phyloP scores from a whole-genome alignment of 2,329 filamentous ascomycete genomes.

The Rutstroemia sp. region DNA sequence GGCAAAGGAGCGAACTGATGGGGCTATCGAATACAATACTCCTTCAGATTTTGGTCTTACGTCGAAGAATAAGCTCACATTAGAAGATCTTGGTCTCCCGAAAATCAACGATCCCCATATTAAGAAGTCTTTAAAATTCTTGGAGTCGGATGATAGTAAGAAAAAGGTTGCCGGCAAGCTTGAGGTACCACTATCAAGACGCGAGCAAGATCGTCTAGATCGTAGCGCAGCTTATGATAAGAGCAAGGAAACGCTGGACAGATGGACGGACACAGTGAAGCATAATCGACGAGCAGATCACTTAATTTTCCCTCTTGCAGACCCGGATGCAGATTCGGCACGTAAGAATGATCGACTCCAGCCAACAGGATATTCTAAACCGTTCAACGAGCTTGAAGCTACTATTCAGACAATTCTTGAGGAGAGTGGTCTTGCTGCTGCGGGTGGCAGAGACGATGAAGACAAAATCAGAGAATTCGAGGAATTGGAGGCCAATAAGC shows the following conservation, averaged over 20 bases:
- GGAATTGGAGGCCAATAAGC: constrained; percentile 61
- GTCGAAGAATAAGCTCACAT: constrained; percentile 43
- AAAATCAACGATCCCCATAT: constrained; percentile 66
- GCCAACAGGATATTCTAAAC: constrained; percentile 54
- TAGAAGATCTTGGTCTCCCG: constrained; percentile 66
- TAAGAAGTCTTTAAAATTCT: constrained; percentile 71
- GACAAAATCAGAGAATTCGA: constrained; percentile 62
- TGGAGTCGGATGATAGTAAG: constrained; percentile 52
- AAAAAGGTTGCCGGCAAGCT: constrained; percentile 53
- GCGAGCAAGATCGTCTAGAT: constrained; percentile 80
- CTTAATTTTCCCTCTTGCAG: constrained; percentile 77
- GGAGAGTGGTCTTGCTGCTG: constrained; percentile 67
- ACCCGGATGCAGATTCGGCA: constrained; percentile 54
- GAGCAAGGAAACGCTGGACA: constrained; percentile 81
- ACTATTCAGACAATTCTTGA: constrained; percentile 85
- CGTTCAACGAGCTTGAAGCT: constrained; percentile 74
- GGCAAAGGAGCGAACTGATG: constrained; percentile 30
- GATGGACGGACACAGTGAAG: constrained; percentile 95
- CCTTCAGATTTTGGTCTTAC: constrained; percentile 52
- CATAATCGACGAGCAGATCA: constrained; percentile 88
- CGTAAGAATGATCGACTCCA: constrained; percentile 55
- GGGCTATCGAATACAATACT: constrained; percentile 54
- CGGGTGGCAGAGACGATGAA: constrained; percentile 52
- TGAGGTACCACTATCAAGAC: constrained; percentile 72
- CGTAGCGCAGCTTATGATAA: constrained; percentile 79